These are phyloP conservation scores for Balamuthia mandrillaris DNA, from an alignment of 208 protist genomes.

Conservation along the genomic window DNA sequence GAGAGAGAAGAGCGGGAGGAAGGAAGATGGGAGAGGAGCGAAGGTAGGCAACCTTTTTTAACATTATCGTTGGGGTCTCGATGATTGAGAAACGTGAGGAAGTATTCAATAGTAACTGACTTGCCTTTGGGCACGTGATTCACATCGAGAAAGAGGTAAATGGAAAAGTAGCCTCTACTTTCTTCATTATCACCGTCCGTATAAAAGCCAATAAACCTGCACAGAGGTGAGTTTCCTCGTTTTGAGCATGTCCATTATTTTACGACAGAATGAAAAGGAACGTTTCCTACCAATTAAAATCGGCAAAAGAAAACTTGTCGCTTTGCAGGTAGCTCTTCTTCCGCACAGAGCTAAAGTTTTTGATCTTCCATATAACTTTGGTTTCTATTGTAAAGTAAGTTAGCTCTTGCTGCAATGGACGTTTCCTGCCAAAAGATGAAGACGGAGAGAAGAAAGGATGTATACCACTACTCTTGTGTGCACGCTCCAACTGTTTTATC, in stretches of 20 bases:
- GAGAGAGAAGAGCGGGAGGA: no score
- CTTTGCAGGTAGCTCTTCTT: conserved; percentile 48
- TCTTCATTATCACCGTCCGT: conserved; percentile 46
- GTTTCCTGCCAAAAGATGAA: no score
- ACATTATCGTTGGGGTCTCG: conserved; percentile 19
- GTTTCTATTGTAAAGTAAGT: neutral
- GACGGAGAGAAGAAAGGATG: neutral
- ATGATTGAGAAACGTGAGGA: conserved; percentile 49
- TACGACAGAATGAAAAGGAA: no score
- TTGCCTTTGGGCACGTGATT: conserved; percentile 48
- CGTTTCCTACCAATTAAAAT: conserved; percentile 36
- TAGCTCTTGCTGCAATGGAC: no score
- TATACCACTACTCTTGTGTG: neutral
- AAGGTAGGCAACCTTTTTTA: conserved; percentile 39
- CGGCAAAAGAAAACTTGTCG: conserved; percentile 48
- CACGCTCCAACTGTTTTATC: conserved; percentile 2
- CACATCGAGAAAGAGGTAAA: conserved; percentile 49
- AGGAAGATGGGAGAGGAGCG: no score
- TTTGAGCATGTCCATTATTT: neutral
- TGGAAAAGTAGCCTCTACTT: conserved; percentile 48
- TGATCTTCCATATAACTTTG: conserved; percentile 51
- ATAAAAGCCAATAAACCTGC: conserved; percentile 50
- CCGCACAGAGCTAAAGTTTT: conserved; percentile 37
- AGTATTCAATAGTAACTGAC: conserved; percentile 38
- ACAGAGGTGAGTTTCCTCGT: neutral